phyloP scores from a whole-genome alignment of 306 rosid species.

The Malus domestica region ASM211411v1 NC_041804.1:2841501-2842000 shows the following conservation, averaged over 20 bases:
- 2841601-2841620: conserved; percentile 19
- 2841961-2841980: neutral
- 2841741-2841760: neutral
- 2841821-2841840: neutral
- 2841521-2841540: conserved; percentile 32
- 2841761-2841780: neutral
- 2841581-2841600: conserved; percentile 80
- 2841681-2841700: neutral
- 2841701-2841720: neutral
- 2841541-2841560: conserved; percentile 37
- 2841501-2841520: conserved; percentile 35
- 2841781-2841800: neutral
- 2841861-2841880: neutral
- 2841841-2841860: neutral
- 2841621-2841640: neutral
- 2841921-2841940: neutral
- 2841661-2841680: neutral
- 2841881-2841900: neutral
- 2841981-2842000: neutral
- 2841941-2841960: neutral
- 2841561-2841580: conserved; percentile 54
- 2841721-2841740: neutral
- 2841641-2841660: neutral
- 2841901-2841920: neutral
- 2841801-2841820: neutral